These are phyloP conservation scores for Claviceps cyperi DNA, from an alignment of 2,329 filamentous ascomycete species.

Conservation along the genomic window DNA sequence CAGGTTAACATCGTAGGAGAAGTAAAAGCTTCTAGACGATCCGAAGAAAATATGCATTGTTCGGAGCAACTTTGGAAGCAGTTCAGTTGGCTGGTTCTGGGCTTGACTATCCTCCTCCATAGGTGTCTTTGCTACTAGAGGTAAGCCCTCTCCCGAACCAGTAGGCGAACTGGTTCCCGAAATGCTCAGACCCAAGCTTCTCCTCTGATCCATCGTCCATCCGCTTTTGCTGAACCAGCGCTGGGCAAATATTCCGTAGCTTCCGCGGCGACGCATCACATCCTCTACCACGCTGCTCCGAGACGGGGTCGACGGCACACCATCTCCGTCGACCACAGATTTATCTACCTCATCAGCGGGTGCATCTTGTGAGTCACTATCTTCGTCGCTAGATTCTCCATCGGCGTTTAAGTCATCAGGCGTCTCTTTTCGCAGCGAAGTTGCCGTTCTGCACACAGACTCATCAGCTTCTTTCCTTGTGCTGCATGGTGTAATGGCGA, in stretches of 20 bases:
- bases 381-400: constrained; percentile 34
- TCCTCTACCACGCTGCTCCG: constrained; percentile 67
- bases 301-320: constrained; percentile 18
- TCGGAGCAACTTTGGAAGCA: constrained; percentile 73
- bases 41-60: constrained; percentile 77
- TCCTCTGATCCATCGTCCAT: constrained; percentile 59
- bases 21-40: constrained; percentile 76
- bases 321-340: constrained; percentile 19
- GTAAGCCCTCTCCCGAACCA: constrained; percentile 8
- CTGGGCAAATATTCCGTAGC: constrained; percentile 78
- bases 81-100: constrained; percentile 20
- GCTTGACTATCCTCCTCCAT: constrained; percentile 24
- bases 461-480: constrained; percentile 60
- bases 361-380: constrained; percentile 19
- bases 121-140: constrained; percentile 16
- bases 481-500: constrained; percentile 76
- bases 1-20: constrained; percentile 87
- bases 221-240: constrained; percentile 82
- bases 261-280: constrained; percentile 69
- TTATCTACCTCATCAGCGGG: constrained; percentile 32
- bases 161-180: constrained; percentile 11
- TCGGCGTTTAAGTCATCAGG: constrained; percentile 27
- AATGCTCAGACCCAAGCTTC: constrained; percentile 52
- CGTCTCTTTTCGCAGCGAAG: constrained; percentile 23
- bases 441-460: constrained; percentile 50